Percentiles rank a stretch among this genome's conserved stretches.
phyloP scores from a whole-genome alignment of 2,329 filamentous ascomycete species.

The Aspergillus amoenus region DNA sequence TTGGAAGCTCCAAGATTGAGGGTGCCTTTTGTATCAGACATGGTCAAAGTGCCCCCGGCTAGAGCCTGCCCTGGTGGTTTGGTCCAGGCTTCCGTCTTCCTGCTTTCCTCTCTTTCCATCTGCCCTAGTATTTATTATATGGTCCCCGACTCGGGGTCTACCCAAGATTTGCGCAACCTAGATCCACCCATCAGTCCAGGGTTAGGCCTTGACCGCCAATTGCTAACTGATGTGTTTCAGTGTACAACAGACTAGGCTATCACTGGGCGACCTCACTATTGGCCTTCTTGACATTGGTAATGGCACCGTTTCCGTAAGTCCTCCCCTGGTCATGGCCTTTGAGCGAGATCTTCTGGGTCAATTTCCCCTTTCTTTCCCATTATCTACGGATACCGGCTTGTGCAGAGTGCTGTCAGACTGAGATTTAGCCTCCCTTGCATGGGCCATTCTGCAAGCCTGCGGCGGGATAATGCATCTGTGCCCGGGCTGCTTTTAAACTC shows the following conservation, averaged over 20 bases:
- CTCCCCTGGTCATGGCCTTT: not conserved
- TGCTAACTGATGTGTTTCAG: constrained; percentile 30
- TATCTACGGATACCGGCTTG: not conserved
- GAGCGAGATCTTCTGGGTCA: constrained; percentile 2
- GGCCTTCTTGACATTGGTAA: constrained; percentile 44
- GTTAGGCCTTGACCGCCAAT: constrained; percentile 13
- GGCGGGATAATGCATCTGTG: constrained; percentile 11
- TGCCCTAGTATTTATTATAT: not conserved
- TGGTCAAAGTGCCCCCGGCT: too few species aligned
- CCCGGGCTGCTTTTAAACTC: constrained; percentile 3
- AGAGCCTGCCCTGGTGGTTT: too few species aligned
- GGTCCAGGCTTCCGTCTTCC: too few species aligned
- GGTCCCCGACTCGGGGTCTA: constrained; percentile 7
- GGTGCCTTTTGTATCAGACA: too few species aligned
- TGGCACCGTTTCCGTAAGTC: constrained; percentile 49
- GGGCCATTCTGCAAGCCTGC: constrained; percentile 11
- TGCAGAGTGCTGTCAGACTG: constrained; percentile 7
- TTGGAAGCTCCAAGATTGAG: too few species aligned
- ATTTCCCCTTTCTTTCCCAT: constrained; percentile 1
- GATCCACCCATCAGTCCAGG: not conserved
- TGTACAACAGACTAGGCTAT: constrained; percentile 48
- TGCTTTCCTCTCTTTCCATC: not conserved
- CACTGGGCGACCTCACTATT: constrained; percentile 48
- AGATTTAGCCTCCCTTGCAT: constrained; percentile 13
- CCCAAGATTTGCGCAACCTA: constrained; percentile 9